Conservation (phyloP, 169 alveolate species). For the Plasmodium reichenowi region DNA sequence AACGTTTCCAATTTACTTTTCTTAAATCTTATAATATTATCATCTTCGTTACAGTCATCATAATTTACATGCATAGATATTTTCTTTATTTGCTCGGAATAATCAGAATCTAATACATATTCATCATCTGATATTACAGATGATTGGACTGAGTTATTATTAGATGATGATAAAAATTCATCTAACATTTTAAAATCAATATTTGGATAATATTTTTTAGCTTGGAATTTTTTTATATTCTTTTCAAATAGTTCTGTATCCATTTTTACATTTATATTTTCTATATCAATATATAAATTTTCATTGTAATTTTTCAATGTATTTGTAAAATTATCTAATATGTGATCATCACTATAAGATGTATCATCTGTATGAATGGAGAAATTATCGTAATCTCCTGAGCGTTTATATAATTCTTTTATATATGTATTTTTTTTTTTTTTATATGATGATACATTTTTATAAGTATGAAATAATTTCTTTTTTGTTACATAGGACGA, state of each 20-base stretch:
- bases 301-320: slow-evolving; percentile 37
- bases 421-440: neutral
- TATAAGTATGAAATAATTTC: neutral
- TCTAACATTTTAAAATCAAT: neutral
- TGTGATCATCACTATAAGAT: slow-evolving; percentile 26
- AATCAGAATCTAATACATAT: slow-evolving; percentile 4
- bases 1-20: slow-evolving; percentile 47
- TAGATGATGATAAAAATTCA: neutral
- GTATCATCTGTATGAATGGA: neutral
- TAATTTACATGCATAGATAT: neutral
- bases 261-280: neutral
- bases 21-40: slow-evolving; percentile 38
- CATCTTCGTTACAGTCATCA: neutral
- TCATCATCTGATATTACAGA: neutral
- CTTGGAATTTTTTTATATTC: slow-evolving; percentile 16
- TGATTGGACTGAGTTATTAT: neutral
- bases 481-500: neutral
- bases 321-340: slow-evolving; percentile 25
- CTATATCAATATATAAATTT: slow-evolving; percentile 23
- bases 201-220: slow-evolving; percentile 51
- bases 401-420: no score
- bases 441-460: neutral
- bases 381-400: no score
- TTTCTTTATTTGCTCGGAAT: slow-evolving; percentile 1
- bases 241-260: slow-evolving; percentile 5